phyloP scores from a whole-genome alignment of 768 basidiomycete genomes.

The Lentinula edodes region DNA sequence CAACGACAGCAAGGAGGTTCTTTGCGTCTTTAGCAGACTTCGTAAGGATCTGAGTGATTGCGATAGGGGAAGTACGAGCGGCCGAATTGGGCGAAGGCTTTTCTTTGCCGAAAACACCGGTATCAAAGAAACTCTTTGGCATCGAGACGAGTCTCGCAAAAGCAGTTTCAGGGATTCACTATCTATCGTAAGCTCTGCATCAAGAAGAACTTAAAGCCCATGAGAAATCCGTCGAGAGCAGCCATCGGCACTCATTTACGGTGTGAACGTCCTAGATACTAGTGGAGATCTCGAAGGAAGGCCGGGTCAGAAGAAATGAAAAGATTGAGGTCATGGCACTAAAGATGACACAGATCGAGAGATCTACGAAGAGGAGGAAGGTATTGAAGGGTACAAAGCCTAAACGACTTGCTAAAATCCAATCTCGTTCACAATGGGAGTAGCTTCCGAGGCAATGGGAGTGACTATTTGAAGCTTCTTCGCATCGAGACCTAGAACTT shows the following conservation, averaged over 20 bases:
- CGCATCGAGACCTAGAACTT: conserved; percentile 16
- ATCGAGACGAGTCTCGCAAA: conserved; percentile 63
- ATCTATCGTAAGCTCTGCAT: conserved; percentile 70
- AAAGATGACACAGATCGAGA: conserved; percentile 58
- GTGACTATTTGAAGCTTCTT: conserved; percentile 20
- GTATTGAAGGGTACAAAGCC: conserved; percentile 63
- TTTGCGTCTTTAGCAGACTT: conserved; percentile 90
- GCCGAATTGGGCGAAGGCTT: conserved; percentile 31
- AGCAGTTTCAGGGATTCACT: conserved; percentile 48
- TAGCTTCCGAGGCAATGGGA: conserved; percentile 10
- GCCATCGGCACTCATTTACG: conserved; percentile 75
- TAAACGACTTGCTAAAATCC: conserved; percentile 43
- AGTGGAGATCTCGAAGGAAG: conserved; percentile 71
- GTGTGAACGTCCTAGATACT: conserved; percentile 55
- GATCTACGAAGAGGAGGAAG: conserved; percentile 62
- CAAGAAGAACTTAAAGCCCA: conserved; percentile 72
- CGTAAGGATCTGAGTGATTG: conserved; percentile 70
- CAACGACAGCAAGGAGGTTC: conserved; percentile 64
- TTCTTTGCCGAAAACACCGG: neutral
- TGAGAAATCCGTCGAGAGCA: conserved; percentile 66
- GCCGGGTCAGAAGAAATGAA: conserved; percentile 79
- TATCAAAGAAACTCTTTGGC: conserved; percentile 89
- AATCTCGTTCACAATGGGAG: conserved; percentile 15
- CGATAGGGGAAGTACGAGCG: conserved; percentile 6
- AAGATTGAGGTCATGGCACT: conserved; percentile 90